A percentile compares a stretch with the other conserved stretches of the same genome.
These are phyloP conservation scores for Colletotrichum liaoningense DNA, from an alignment of 2,329 filamentous ascomycete species.

Conservation along the genomic window DNA sequence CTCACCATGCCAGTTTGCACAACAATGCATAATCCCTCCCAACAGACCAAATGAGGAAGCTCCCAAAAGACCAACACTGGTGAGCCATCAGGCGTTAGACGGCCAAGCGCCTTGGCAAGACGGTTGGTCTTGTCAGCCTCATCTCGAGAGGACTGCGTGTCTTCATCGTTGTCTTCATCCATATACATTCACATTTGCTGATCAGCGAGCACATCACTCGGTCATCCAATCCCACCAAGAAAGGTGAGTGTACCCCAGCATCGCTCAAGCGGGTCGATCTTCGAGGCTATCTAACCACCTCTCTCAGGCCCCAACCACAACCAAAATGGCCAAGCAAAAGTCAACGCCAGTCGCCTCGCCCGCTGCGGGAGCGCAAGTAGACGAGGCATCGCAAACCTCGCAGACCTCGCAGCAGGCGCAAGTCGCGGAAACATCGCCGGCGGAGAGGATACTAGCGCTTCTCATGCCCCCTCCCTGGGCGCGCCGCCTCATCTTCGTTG, in stretches of 20 bases:
- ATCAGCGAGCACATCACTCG: not conserved
- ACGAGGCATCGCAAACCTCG: not conserved
- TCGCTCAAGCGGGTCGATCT: not conserved
- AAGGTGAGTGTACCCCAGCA: not conserved
- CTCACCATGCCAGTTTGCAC: not conserved
- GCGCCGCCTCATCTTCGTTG: not conserved
- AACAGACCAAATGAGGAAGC: slow-evolving; percentile 5
- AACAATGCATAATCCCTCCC: not conserved
- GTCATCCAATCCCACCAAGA: not conserved
- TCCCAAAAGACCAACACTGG: not conserved
- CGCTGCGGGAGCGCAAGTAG: not conserved
- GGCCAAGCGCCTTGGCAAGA: not conserved
- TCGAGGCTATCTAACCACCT: not conserved
- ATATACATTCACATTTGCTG: not conserved
- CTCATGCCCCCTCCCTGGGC: slow-evolving; percentile 1
- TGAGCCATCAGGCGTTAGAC: not conserved
- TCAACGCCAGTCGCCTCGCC: not conserved
- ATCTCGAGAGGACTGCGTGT: not conserved
- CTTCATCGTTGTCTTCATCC: not conserved
- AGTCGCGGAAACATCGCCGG: not conserved
- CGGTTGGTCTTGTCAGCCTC: not conserved
- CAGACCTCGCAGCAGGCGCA: not conserved
- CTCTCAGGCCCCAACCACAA: not conserved
- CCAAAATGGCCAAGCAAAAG: not conserved
- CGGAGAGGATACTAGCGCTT: not conserved